Base-by-base conservation (phyloP, 768 basidiomycete species). In the Porpolomopsis calyptriformis region DNA sequence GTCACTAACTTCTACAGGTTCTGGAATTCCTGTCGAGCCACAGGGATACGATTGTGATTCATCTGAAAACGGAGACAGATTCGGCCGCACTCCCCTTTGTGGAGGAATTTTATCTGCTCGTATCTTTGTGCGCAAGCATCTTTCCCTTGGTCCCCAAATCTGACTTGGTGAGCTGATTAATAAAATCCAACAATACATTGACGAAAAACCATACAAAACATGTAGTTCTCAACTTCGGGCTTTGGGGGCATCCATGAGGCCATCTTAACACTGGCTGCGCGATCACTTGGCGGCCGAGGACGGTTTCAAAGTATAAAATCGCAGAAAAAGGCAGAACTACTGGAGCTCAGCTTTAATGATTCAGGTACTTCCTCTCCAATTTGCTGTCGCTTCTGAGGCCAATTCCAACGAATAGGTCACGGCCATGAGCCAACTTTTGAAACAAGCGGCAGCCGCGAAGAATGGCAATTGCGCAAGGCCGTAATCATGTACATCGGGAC, bases 241-340 rank as follows among this genome's bases (percentile, higher is more conserved):
- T 94, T 89, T 56, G 93, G 93, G 2, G 78, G 80, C 0, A 74
- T 94, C 38, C 93, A 98, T 56, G 69, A 78, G 1, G 82, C 87
- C 1, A 76, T 93, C 29, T 67, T 92, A 8, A 70, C 74, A 14
- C 67, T 96, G 4, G 79, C 89, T 0, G 80, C 90, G 20, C 74
- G 76, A 52, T 80, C 75, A 55, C 72, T 93, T 16, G 74, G 77
- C 4, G 67, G 67, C 41, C 74, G 74, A 11, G 70, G 67, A 34
- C 83, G 78, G 73, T 71, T 72, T 23, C 67, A 75, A 16, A 65
- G 61, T 14, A 69, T 90, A 2, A 62, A 64, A 22, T 83, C 86
- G 0, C 72, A 78, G 45, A 81, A 76, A 3, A 85, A 90, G 37
- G 64, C 65, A 2, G 89, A 91, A 57, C 60, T 74, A 11, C 62